Percentiles rank a stretch among this genome's conserved stretches.
Evolutionary conservation across 116 monocot genomes (phyloP).

Genomic region (Papilionanthe hybrid): DNA sequence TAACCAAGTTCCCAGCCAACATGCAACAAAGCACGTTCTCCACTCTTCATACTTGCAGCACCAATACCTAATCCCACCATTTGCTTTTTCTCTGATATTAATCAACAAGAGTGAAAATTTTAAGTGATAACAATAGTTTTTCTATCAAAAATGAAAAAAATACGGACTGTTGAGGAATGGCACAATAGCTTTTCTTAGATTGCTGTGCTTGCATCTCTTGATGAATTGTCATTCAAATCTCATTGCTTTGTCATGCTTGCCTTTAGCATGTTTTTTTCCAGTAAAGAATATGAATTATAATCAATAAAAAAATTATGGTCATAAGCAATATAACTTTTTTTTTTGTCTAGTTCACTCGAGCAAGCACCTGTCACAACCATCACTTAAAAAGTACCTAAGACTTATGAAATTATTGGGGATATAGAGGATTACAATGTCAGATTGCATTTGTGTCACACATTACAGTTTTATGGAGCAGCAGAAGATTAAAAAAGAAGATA

Average conservation of each 20-base stretch:
- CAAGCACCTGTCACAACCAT: neutral
- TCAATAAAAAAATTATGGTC: too few relatives aligned
- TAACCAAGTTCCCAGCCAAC: slow-evolving; percentile 92
- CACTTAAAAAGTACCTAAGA: neutral
- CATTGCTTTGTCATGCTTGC: neutral
- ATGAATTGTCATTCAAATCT: neutral
- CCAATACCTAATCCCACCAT: slow-evolving; percentile 81
- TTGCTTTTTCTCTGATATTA: slow-evolving; percentile 58
- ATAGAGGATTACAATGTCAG: neutral
- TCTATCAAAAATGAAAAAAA: neutral
- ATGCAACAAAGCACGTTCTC: slow-evolving; percentile 79
- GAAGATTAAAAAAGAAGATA: neutral
- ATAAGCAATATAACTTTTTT: too few relatives aligned
- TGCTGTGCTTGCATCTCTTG: neutral
- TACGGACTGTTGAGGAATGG: neutral
- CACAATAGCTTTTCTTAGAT: neutral
- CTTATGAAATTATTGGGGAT: neutral
- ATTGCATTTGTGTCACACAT: neutral
- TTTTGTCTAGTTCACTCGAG: neutral
- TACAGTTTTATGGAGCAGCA: neutral
- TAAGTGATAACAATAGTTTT: neutral
- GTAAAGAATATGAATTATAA: neutral
- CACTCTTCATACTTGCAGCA: slow-evolving; percentile 80
- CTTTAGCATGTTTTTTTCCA: neutral
- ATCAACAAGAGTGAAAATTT: neutral